A percentile compares a stretch with the other conserved stretches of the same genome.
Conservation (phyloP, 2,329 filamentous ascomycete genomes). For the Aureobasidium pullulans region DNA sequence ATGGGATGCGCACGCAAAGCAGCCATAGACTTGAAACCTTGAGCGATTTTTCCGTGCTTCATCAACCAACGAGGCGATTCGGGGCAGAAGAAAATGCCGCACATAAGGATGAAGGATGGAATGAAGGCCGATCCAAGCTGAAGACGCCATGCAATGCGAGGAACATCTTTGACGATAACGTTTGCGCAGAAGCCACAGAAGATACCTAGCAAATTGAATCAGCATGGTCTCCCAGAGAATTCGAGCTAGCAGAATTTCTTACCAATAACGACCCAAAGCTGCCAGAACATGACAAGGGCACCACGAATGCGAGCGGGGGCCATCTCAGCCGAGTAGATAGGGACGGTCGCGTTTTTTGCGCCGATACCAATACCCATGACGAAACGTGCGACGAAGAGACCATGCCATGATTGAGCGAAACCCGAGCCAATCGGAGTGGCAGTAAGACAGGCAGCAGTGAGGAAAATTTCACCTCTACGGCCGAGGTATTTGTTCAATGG, state of each 20-base stretch:
- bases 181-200: conserved; percentile 61
- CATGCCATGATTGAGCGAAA: conserved; percentile 51
- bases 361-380: conserved; percentile 56
- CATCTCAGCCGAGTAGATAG: conserved; percentile 35
- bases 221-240: too few relatives aligned
- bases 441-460: conserved; percentile 48
- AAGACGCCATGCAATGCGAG: conserved; percentile 57
- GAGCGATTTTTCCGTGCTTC: conserved; percentile 35
- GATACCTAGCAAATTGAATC: too few relatives aligned
- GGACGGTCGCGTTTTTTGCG: conserved; percentile 42
- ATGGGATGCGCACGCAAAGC: conserved; percentile 25
- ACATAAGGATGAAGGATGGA: conserved; percentile 28
- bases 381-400: conserved; percentile 57
- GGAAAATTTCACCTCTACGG: conserved; percentile 31
- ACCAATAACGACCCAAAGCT: conserved; percentile 48
- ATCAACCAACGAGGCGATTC: conserved; percentile 39
- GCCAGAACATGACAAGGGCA: conserved; percentile 74
- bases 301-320: conserved; percentile 49
- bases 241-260: not conserved
- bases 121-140: conserved; percentile 61
- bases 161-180: conserved; percentile 53
- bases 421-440: conserved; percentile 63
- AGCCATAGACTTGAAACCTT: conserved; percentile 38
- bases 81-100: conserved; percentile 28
- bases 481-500: conserved; percentile 26